Evolutionary conservation across 257 asterid genomes (phyloP), one percentile per base, ranked within the genome.

Genomic region (Fraxinus pennsylvanica): DNA sequence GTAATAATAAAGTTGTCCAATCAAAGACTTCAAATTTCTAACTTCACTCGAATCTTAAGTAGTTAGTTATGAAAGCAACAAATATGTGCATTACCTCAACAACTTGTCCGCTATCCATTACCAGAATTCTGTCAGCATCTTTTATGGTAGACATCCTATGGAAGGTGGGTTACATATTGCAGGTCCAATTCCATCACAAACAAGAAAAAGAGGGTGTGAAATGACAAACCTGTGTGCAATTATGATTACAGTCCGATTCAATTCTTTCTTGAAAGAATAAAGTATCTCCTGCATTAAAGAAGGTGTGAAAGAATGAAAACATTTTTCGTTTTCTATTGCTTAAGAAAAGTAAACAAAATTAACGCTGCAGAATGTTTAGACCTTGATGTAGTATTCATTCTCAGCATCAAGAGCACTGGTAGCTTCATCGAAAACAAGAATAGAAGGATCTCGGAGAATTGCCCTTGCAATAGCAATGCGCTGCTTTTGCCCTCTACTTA

Each of bases 351-450:
- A 15, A 76, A 17, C 22, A 68, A n/a, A 39, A 27, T 52, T 29
- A 70, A 35, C 27, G 19, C 35, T 69, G 71, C 29, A 22, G 3
- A 52, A 9, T 1, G 30, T 9, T 77, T 38, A 33, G 73, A 84
- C 90, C 90, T 82, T 78, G 69, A 84, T 63, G 43, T 83, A 81
- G 65, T 82, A 63, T 83, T 87, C 90, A 75, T 84, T 89, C 76
- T 89, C 96, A 41, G 91, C 86, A 85, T 91, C 93, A 57, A 91
- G 84, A 54, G 93, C 93, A 75, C 96, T 91, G 50, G 93, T 89
- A 30, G 96, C 88, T 82, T 91, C 96, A 72, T 91, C 93, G 7
- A 91, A 87, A 50, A 89, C 32, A 25, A 91, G 76, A 78, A 91
- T 85, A 35, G 52, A 66, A 74, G 96, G 93, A 74, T 91, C 89